These are phyloP conservation scores for Pestalotiopsis sp. DNA, from an alignment of 2,329 filamentous ascomycete genomes.

Conservation along the genomic window DNA sequence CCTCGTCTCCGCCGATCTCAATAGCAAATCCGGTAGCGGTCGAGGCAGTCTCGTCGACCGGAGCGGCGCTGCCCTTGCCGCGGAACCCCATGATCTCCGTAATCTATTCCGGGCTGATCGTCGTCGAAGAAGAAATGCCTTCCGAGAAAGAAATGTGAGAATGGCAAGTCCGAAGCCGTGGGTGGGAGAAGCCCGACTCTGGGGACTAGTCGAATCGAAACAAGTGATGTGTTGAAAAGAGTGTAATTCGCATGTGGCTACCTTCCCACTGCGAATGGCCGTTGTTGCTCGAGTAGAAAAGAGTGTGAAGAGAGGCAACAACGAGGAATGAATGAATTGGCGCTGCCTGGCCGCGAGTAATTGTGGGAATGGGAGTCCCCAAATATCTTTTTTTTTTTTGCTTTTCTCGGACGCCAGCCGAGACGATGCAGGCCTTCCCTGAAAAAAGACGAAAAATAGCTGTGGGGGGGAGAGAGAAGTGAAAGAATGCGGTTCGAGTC, in stretches of 20 bases:
- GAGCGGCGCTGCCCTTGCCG: not conserved
- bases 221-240: not conserved
- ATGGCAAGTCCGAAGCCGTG: not conserved
- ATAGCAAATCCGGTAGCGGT: not conserved
- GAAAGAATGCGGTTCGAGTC: not conserved
- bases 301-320: not conserved
- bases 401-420: not conserved
- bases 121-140: not conserved
- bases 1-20: constrained; percentile 5
- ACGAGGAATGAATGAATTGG: not conserved
- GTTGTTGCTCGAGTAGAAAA: not conserved
- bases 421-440: not conserved
- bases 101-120: not conserved
- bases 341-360: not conserved
- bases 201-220: not conserved
- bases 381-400: not conserved
- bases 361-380: not conserved
- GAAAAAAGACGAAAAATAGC: not conserved
- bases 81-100: constrained; percentile 2
- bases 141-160: not conserved
- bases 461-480: not conserved
- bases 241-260: not conserved
- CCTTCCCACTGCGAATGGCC: no score
- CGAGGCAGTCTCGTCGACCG: not conserved
- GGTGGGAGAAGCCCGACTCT: not conserved